A percentile compares a stretch with the other conserved stretches of the same genome.
Conservation (phyloP, 2,329 filamentous ascomycete genomes). For the Epichloe elymi region DNA sequence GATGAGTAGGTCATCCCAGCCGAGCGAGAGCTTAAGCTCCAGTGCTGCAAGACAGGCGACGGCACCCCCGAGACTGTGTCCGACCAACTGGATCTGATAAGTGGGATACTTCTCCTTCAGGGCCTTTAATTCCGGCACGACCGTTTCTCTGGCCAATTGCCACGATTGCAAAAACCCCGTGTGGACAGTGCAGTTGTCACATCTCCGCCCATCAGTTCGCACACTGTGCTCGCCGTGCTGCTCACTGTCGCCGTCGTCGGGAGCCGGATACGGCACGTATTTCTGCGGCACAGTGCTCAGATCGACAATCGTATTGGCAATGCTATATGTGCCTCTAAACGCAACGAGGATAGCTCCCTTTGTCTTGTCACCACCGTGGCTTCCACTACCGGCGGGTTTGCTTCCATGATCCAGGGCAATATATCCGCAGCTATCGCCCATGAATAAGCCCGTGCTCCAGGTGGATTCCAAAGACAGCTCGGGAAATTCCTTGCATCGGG, state of each 20-base stretch:
- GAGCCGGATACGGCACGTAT: constrained; percentile 74
- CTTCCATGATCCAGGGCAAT: constrained; percentile 64
- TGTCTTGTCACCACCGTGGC: constrained; percentile 8
- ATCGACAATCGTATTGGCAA: constrained; percentile 83
- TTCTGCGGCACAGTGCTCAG: constrained; percentile 79
- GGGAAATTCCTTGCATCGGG: constrained; percentile 74
- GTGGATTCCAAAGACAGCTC: constrained; percentile 66
- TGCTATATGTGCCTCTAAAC: constrained; percentile 88
- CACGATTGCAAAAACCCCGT: constrained; percentile 80
- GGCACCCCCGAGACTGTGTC: constrained; percentile 90
- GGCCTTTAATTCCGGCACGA: constrained; percentile 53
- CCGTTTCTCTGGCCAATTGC: constrained; percentile 55
- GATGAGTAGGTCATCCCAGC: constrained; percentile 58
- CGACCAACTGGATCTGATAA: constrained; percentile 67
- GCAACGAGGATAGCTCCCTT: constrained; percentile 57
- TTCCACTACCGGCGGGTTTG: constrained; percentile 6
- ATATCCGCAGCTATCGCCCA: constrained; percentile 89
- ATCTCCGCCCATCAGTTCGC: constrained; percentile 34
- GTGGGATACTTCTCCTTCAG: constrained; percentile 49
- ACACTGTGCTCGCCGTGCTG: not conserved
- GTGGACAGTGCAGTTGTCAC: constrained; percentile 83
- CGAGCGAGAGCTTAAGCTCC: constrained; percentile 60
- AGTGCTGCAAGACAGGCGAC: constrained; percentile 78
- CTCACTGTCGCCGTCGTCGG: constrained; percentile 26
- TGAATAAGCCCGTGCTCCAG: constrained; percentile 79